These are phyloP conservation scores for Neofusicoccum sp. DNA, from an alignment of 2,329 filamentous ascomycete species.

Conservation along the genomic window DNA sequence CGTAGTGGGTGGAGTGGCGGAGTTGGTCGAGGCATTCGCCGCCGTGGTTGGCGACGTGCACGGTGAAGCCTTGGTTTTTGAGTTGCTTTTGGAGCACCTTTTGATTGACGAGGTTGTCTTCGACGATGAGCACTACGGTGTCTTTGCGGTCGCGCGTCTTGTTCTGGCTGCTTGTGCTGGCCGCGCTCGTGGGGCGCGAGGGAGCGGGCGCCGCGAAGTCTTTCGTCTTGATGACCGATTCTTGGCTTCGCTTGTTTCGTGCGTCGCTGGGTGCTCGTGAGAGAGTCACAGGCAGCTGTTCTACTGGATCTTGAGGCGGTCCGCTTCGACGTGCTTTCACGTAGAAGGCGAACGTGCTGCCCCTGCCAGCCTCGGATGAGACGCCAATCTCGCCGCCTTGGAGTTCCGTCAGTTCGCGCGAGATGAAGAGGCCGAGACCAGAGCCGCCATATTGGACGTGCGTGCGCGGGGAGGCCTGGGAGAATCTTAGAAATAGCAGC, in stretches of 20 bases:
- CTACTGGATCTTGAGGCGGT: slow-evolving; percentile 37
- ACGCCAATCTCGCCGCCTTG: slow-evolving; percentile 82
- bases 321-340: slow-evolving; percentile 65
- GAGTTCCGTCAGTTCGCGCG: slow-evolving; percentile 74
- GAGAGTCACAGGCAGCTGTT: slow-evolving; percentile 32
- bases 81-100: slow-evolving; percentile 54
- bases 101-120: slow-evolving; percentile 46
- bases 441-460: slow-evolving; percentile 80
- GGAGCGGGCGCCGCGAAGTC: slow-evolving; percentile 34
- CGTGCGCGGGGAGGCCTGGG: slow-evolving; percentile 74
- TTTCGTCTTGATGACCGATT: slow-evolving; percentile 33
- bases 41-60: slow-evolving; percentile 53
- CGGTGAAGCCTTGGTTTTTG: slow-evolving; percentile 49
- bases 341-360: slow-evolving; percentile 78
- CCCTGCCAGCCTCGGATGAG: slow-evolving; percentile 65
- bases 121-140: slow-evolving; percentile 46
- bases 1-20: slow-evolving; percentile 48
- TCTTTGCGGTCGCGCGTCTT: slow-evolving; percentile 7
- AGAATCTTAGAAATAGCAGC: slow-evolving; percentile 76
- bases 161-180: slow-evolving; percentile 22
- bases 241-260: slow-evolving; percentile 28
- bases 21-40: slow-evolving; percentile 49
- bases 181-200: background rate
- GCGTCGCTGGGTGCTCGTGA: slow-evolving; percentile 35
- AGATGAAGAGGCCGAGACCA: slow-evolving; percentile 78